Conservation (phyloP, 345 rosid genomes). For the Fremontodendron californicum region DNA sequence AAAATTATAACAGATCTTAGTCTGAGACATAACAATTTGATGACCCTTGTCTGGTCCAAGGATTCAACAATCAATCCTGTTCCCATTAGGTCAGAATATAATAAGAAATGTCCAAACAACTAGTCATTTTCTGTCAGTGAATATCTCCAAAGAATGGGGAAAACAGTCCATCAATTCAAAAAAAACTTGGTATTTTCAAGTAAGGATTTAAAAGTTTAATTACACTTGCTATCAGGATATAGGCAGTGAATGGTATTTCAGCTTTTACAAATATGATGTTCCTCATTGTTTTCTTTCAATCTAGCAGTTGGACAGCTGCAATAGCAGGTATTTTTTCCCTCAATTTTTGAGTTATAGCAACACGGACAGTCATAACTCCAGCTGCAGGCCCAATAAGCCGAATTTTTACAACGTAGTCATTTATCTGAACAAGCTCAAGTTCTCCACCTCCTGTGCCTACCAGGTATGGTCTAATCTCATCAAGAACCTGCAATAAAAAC, state of each 20-base stretch:
- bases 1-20: background rate
- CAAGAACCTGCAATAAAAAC: conserved; percentile 50
- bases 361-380: conserved; percentile 84
- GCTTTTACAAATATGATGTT: conserved; percentile 13
- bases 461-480: conserved; percentile 85
- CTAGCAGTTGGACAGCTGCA: conserved; percentile 75
- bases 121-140: background rate
- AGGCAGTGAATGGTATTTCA: background rate
- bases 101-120: background rate
- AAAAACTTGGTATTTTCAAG: background rate
- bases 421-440: conserved; percentile 67
- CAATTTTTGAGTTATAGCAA: conserved; percentile 82
- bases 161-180: background rate
- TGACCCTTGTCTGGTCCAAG: background rate
- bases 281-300: conserved; percentile 29
- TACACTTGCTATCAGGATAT: background rate
- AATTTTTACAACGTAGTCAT: conserved; percentile 63
- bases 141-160: background rate
- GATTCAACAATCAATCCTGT: background rate
- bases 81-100: background rate
- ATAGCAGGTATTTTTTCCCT: conserved; percentile 80
- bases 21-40: background rate
- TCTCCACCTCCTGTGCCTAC: conserved; percentile 87
- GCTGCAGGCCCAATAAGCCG: conserved; percentile 89
- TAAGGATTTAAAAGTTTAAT: background rate